Evolutionary conservation across 2,329 filamentous ascomycete species (phyloP).

Genomic region (Diaporthe citriasiana): DNA sequence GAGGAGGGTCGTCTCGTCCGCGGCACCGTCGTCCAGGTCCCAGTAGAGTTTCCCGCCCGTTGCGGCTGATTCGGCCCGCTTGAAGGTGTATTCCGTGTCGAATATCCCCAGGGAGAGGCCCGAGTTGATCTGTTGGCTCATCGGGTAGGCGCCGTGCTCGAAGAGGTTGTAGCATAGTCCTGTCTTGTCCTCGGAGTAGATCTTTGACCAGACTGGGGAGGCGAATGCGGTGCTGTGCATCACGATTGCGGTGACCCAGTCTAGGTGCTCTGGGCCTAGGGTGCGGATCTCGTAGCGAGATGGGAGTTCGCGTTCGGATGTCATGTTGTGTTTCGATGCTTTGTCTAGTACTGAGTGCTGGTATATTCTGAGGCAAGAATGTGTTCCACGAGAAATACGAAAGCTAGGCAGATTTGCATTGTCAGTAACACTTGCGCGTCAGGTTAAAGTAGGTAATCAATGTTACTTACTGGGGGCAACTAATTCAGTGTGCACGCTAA

Average conservation of each 20-base stretch:
- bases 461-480: too few relatives aligned
- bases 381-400: background rate
- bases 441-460: too few relatives aligned
- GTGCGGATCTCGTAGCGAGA: conserved; percentile 48
- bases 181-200: conserved; percentile 44
- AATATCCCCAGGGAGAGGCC: conserved; percentile 46
- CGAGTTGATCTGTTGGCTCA: conserved; percentile 43
- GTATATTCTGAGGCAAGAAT: background rate
- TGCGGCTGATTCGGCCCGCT: conserved; percentile 43
- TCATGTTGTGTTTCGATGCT: background rate
- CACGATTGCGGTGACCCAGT: conserved; percentile 47
- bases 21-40: conserved; percentile 40
- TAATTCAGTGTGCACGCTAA: too few relatives aligned
- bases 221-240: conserved; percentile 47
- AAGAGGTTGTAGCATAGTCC: conserved; percentile 40
- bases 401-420: background rate
- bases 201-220: conserved; percentile 45
- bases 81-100: conserved; percentile 47
- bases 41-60: conserved; percentile 48
- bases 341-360: background rate
- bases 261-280: conserved; percentile 45
- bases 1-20: conserved; percentile 43
- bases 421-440: too few relatives aligned
- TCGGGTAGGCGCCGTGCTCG: conserved; percentile 35
- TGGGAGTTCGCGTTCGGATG: conserved; percentile 40